Percentiles rank a stretch among this genome's conserved stretches.
Conservation (phyloP, 306 rosid genomes). For the Acacia acuminata region DNA sequence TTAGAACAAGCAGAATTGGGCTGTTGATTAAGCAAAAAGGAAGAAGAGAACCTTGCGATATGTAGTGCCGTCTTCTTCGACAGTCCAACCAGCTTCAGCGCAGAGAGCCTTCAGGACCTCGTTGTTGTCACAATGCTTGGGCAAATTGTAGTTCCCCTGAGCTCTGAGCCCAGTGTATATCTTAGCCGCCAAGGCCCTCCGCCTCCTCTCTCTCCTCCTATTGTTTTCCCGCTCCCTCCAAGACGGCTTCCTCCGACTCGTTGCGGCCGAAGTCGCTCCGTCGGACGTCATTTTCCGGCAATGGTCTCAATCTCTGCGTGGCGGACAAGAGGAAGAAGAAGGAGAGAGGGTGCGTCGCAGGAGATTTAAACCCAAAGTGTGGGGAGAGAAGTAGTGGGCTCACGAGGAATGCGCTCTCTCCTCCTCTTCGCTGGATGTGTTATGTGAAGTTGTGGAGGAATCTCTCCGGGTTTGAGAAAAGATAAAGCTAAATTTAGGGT, state of each 20-base stretch:
- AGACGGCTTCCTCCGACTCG: slow-evolving; percentile 71
- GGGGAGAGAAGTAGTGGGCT: slow-evolving; percentile 24
- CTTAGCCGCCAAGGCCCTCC: slow-evolving; percentile 83
- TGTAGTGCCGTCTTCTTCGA: slow-evolving; percentile 89
- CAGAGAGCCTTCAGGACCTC: slow-evolving; percentile 90
- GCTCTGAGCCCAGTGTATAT: slow-evolving; percentile 80
- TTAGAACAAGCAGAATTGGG: neutral
- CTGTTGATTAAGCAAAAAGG: neutral
- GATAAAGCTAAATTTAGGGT: slow-evolving; percentile 27
- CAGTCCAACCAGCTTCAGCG: slow-evolving; percentile 85
- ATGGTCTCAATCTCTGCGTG: neutral
- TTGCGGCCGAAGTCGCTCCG: slow-evolving; percentile 70
- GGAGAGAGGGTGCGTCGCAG: slow-evolving; percentile 30
- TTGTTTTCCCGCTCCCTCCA: slow-evolving; percentile 96
- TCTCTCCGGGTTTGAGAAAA: slow-evolving; percentile 30
- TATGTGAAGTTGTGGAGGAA: slow-evolving; percentile 31
- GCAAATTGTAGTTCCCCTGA: slow-evolving; percentile 78
- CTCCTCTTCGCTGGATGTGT: slow-evolving; percentile 43
- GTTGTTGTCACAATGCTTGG: slow-evolving; percentile 86
- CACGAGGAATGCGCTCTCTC: slow-evolving; percentile 63
- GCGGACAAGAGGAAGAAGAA: neutral
- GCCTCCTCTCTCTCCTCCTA: slow-evolving; percentile 70
- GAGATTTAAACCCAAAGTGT: slow-evolving; percentile 39
- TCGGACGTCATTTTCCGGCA: slow-evolving; percentile 77
- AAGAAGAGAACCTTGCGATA: slow-evolving; percentile 65